phyloP scores from a whole-genome alignment of 371 early-diverging fungal genomes.

The Massospora cicadina region DNA sequence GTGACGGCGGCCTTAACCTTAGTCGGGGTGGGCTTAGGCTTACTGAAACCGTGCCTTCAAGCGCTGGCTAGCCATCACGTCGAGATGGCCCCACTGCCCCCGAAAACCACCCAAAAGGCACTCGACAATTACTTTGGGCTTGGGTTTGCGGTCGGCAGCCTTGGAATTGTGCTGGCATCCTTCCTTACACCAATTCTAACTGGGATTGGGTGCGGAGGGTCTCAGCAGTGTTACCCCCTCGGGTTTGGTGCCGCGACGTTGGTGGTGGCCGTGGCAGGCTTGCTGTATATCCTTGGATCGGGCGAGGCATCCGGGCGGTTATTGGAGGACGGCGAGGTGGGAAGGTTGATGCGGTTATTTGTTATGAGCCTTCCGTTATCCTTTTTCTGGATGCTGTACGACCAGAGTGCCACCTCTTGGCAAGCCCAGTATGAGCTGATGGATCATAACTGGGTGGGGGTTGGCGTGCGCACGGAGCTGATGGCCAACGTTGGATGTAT shows the following conservation, averaged over 20 bases:
- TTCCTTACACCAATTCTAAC: not conserved
- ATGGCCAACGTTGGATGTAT: not conserved
- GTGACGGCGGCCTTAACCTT: not conserved
- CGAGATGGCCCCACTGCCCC: not conserved
- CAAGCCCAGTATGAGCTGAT: constrained; percentile 22
- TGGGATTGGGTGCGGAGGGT: not conserved
- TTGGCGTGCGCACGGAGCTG: not conserved
- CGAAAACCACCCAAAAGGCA: constrained; percentile 15
- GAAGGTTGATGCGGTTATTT: constrained; percentile 12
- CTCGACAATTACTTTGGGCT: constrained; percentile 9
- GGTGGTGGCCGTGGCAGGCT: constrained; percentile 1
- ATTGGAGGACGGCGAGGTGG: constrained; percentile 3
- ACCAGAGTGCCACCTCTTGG: constrained; percentile 25
- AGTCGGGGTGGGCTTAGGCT: not conserved
- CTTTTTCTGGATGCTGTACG: constrained; percentile 38
- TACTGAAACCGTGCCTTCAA: not conserved
- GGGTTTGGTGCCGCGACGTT: constrained; percentile 19
- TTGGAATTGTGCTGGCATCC: not conserved
- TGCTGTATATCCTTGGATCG: constrained; percentile 17
- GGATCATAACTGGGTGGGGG: constrained; percentile 16
- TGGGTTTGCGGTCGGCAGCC: not conserved
- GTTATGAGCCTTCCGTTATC: constrained; percentile 22
- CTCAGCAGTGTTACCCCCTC: not conserved
- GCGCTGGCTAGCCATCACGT: not conserved
- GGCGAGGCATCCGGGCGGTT: not conserved